A percentile compares a stretch with the other conserved stretches of the same genome.
Conservation (phyloP, 2,329 filamentous ascomycete genomes). For the Purpureocillium lavendulum region DNA sequence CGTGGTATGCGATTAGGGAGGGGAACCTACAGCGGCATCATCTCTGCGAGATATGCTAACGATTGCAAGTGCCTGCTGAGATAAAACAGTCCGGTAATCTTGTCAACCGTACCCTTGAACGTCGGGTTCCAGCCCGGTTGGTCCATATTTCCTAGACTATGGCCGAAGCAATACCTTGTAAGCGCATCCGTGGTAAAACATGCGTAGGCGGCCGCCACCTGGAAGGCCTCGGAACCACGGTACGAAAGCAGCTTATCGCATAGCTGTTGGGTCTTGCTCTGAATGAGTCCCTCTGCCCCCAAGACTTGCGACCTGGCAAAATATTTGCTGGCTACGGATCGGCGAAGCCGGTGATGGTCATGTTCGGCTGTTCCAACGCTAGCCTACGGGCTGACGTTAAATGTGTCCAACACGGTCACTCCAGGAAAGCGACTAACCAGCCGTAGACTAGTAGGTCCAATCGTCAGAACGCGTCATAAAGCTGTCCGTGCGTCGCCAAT, state of each 20-base stretch:
- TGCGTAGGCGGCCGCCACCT: constrained; percentile 6
- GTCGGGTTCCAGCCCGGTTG: constrained; percentile 6
- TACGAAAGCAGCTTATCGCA: constrained; percentile 9
- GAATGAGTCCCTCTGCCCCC: constrained; percentile 10
- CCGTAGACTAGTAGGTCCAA: background rate
- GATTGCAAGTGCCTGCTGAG: constrained; percentile 7
- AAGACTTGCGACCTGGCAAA: constrained; percentile 13
- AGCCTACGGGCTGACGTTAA: background rate
- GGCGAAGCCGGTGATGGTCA: constrained; percentile 14
- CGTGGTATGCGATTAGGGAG: background rate
- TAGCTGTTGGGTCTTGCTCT: constrained; percentile 8
- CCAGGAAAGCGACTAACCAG: background rate
- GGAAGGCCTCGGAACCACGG: constrained; percentile 3
- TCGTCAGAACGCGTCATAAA: background rate
- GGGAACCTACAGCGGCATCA: constrained; percentile 5
- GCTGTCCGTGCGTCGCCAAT: background rate
- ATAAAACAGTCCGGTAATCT: constrained; percentile 7
- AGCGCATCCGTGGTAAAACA: constrained; percentile 18
- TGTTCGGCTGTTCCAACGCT: constrained; percentile 11
- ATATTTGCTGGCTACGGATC: constrained; percentile 12
- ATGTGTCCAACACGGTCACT: background rate
- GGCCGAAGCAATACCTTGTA: constrained; percentile 17
- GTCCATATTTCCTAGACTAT: constrained; percentile 7
- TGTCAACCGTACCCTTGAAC: constrained; percentile 6
- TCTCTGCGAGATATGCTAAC: constrained; percentile 3